Evolutionary conservation across 2,329 filamentous ascomycete species (phyloP), one percentile per base, ranked within the genome.

Genomic region (Tolypocladium endophyticum): DNA sequence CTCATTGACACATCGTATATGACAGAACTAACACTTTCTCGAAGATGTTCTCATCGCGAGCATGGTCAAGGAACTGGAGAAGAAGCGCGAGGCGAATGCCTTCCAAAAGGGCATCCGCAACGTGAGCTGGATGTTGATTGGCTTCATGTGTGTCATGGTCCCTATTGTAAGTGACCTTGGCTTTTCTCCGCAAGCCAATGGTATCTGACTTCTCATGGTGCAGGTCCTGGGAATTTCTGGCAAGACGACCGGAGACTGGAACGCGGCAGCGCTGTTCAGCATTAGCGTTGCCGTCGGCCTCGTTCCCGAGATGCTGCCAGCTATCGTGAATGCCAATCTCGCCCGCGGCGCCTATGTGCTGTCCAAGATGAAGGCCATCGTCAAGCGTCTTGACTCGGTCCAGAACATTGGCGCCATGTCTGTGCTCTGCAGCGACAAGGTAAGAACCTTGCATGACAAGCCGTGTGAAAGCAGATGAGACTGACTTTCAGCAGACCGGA

Each of bases 281-380:
- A 62, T 70, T 56, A 70, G 68, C 36, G 68, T 70, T 9, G 68
- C 68, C 4, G 68, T 70, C 16, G 68, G 68, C 1, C 60, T 70
- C 9, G 65, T 69, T 6, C 68, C 68, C 2, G 68, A 70, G 53
- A 70, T 70, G 68, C 64, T 69, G 11, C 68, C 68, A 3, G 68
- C 68, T 4, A 69, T 69, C 43, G 67, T 69, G 57, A 69, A 69
- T 36, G 65, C 65, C 23, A 69, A 70, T 28, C 63, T 70, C 14
- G 68, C 68, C 11, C 66, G 66, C 16, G 66, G 67, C 11, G 67
- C 67, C 25, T 65, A 64, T 18, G 56, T 67, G 1, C 45, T 70
- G 1, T 69, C 68, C 53, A 68, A 67, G 61, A 72, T 73, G 65
- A 71, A 72, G 65, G 69, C 71, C 41, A 67, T 77, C 57, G 70